These are phyloP conservation scores for Epicoccum nigrum DNA, from an alignment of 2,329 filamentous ascomycete species.

Conservation along the genomic window DNA sequence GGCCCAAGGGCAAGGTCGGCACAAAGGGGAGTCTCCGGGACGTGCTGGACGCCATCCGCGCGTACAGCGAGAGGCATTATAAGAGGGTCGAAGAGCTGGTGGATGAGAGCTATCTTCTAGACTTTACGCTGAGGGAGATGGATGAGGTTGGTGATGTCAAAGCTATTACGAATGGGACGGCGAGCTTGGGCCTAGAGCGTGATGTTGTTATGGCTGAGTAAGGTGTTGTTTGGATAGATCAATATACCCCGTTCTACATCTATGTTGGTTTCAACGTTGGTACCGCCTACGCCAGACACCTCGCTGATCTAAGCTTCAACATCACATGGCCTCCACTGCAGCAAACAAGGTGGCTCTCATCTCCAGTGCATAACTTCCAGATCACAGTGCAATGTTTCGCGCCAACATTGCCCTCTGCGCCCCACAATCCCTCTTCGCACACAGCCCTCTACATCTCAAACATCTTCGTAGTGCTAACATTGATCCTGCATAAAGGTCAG, in stretches of 20 bases:
- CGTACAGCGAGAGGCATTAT: slow-evolving; percentile 94
- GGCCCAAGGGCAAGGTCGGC: slow-evolving; percentile 39
- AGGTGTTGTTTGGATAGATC: not conserved
- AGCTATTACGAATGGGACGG: slow-evolving; percentile 35
- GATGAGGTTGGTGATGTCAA: slow-evolving; percentile 63
- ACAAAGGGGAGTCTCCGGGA: slow-evolving; percentile 67
- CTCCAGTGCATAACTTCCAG: too few species aligned
- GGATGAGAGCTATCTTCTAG: slow-evolving; percentile 92
- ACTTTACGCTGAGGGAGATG: slow-evolving; percentile 94
- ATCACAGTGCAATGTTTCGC: too few species aligned
- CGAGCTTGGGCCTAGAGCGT: slow-evolving; percentile 25
- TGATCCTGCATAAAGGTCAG: slow-evolving; percentile 53
- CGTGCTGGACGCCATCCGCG: slow-evolving; percentile 82
- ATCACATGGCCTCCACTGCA: too few species aligned
- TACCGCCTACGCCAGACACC: not conserved
- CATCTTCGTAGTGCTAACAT: slow-evolving; percentile 70
- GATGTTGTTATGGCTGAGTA: slow-evolving; percentile 45
- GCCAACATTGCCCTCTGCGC: not conserved
- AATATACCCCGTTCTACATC: slow-evolving; percentile 21
- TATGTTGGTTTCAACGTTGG: not conserved
- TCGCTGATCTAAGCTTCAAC: too few species aligned
- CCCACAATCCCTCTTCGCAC: not conserved
- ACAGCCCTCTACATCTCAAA: slow-evolving; percentile 44
- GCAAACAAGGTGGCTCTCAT: too few species aligned
- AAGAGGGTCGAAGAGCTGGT: slow-evolving; percentile 85